Percentiles rank a stretch among this genome's conserved stretches.
phyloP scores from a whole-genome alignment of 108 stramenopile species.

The Hondaea fermentalgiana region DNA sequence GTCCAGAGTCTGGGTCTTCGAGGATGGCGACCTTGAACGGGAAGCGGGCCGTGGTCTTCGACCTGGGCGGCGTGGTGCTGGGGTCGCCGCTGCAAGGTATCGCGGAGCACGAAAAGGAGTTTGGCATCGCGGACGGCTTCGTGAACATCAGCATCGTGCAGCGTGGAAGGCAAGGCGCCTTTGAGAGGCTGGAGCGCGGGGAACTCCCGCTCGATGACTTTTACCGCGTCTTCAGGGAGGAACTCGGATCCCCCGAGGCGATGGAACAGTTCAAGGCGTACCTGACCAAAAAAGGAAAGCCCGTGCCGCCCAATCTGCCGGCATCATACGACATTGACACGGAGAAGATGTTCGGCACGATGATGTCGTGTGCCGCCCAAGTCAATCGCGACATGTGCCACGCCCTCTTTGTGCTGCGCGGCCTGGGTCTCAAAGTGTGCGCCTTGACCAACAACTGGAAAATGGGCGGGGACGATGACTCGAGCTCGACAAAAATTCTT shows the following conservation, averaged over 20 bases:
- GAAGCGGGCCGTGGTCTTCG: background rate
- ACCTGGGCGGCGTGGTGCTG: conserved; percentile 17
- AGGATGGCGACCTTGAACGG: background rate
- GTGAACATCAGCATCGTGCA: background rate
- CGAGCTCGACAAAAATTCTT: background rate
- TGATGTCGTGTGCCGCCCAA: background rate
- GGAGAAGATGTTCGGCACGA: background rate
- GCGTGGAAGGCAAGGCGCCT: background rate
- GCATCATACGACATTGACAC: background rate
- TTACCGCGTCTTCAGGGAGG: background rate
- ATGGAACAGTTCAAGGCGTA: background rate
- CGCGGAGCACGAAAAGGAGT: background rate
- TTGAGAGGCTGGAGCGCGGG: conserved; percentile 2
- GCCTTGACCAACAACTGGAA: conserved; percentile 11
- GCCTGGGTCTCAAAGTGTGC: background rate
- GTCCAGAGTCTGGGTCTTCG: background rate
- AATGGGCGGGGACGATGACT: background rate
- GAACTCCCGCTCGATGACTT: background rate
- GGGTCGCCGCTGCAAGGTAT: conserved; percentile 2
- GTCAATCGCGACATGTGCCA: background rate
- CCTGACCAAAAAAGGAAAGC: background rate
- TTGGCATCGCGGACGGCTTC: background rate
- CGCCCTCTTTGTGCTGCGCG: conserved; percentile 4
- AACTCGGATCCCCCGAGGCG: background rate
- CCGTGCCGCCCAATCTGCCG: background rate